Conservation (phyloP, 805 yeast species). For the Wickerhamomyces strasburgensis region DNA sequence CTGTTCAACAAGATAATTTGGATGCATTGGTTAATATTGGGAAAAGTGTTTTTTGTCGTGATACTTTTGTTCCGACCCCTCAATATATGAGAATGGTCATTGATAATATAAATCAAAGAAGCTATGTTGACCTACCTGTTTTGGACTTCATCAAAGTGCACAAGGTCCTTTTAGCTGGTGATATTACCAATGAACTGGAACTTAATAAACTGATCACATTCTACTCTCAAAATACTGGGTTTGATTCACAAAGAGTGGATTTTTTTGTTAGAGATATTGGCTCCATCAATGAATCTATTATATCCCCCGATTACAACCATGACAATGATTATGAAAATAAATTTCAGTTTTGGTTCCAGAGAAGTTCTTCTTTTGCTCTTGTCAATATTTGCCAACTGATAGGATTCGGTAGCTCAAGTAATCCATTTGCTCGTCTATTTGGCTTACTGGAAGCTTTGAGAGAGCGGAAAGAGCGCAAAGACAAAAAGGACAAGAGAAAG, state of each 20-base stretch:
- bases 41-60: constrained; percentile 72
- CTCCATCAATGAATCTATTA: constrained; percentile 10
- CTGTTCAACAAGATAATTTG: constrained; percentile 66
- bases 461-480: constrained; percentile 69
- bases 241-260: constrained; percentile 58
- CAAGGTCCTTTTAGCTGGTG: constrained; percentile 21
- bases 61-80: constrained; percentile 79
- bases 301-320: constrained; percentile 13
- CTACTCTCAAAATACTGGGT: constrained; percentile 63
- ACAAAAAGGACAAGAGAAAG: constrained; percentile 45
- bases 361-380: constrained; percentile 70
- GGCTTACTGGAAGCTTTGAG: constrained; percentile 66
- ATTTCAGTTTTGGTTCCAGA: constrained; percentile 68
- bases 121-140: constrained; percentile 35
- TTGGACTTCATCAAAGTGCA: constrained; percentile 27
- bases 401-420: constrained; percentile 72
- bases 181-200: constrained; percentile 30
- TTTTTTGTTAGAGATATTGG: constrained; percentile 36
- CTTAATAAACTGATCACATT: constrained; percentile 55
- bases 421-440: constrained; percentile 73
- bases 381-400: constrained; percentile 70
- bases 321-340: constrained; percentile 26
- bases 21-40: constrained; percentile 80
- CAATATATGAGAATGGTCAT: constrained; percentile 74
- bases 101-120: constrained; percentile 63